These are phyloP conservation scores for Septoria linicola DNA, from an alignment of 2,329 filamentous ascomycete species.

Conservation along the genomic window DNA sequence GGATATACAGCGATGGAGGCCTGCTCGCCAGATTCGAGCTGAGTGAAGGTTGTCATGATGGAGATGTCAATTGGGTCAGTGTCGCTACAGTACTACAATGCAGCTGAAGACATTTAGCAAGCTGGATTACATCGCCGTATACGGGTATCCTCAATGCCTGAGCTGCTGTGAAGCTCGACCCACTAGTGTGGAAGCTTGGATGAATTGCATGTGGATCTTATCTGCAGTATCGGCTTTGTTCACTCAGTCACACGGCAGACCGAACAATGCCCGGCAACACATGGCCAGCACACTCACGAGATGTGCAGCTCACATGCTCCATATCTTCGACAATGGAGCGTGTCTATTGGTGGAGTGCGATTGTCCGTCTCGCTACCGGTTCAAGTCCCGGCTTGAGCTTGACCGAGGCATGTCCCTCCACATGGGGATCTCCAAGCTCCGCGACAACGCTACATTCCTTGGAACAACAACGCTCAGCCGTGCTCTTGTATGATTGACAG, in stretches of 20 bases:
- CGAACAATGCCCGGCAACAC: not conserved
- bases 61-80: too few species aligned
- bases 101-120: not conserved
- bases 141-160: too few species aligned
- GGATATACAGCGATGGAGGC: conserved; percentile 67
- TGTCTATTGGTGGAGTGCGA: conserved; percentile 7
- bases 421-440: conserved; percentile 4
- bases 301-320: not conserved
- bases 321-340: not conserved
- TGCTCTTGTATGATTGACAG: not conserved
- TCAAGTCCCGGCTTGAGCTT: conserved; percentile 1
- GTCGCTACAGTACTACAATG: too few species aligned
- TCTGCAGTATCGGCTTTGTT: not conserved
- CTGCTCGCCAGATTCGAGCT: conserved; percentile 59
- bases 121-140: too few species aligned
- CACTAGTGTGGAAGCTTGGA: too few species aligned
- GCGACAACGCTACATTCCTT: not conserved
- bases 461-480: not conserved
- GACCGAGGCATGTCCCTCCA: conserved; percentile 5
- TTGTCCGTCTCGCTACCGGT: conserved; percentile 2
- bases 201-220: too few species aligned
- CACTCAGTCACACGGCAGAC: not conserved
- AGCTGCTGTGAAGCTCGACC: too few species aligned
- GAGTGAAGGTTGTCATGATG: conserved; percentile 69
- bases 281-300: not conserved